Evolutionary conservation across 257 asterid genomes (phyloP).

Genomic region (Rauvolfia tetraphylla): DNA sequence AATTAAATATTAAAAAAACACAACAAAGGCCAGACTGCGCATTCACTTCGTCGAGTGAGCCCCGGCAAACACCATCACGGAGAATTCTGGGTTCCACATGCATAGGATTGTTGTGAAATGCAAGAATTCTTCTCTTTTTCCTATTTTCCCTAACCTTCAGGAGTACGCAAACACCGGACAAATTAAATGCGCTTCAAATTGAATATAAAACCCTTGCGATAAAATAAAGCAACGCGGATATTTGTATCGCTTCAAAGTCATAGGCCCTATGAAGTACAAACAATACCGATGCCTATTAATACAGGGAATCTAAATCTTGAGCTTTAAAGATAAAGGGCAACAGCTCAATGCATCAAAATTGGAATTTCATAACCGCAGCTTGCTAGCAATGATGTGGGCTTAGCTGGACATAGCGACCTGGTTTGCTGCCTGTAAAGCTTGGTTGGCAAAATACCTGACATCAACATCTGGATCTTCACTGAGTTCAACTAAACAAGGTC

Average conservation of each 20-base stretch:
- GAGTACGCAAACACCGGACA: neutral
- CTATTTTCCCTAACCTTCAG: neutral
- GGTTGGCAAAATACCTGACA: slow-evolving; percentile 78
- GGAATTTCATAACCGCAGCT: neutral
- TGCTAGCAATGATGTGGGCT: neutral
- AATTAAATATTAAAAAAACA: too few relatives aligned
- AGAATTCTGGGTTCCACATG: too few relatives aligned
- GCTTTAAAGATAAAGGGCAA: neutral
- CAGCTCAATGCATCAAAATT: neutral
- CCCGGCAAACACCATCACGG: too few relatives aligned
- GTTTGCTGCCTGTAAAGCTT: slow-evolving; percentile 76
- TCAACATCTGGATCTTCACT: slow-evolving; percentile 93
- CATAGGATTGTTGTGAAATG: too few relatives aligned
- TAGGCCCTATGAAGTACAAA: neutral
- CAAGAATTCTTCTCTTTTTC: too few relatives aligned
- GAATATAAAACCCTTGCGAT: neutral
- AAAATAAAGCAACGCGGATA: neutral
- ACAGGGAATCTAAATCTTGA: neutral
- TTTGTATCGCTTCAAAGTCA: neutral
- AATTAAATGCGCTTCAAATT: neutral
- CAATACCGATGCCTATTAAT: neutral
- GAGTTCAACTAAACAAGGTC: slow-evolving; percentile 77
- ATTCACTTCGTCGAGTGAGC: too few relatives aligned
- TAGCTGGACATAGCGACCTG: slow-evolving; percentile 68
- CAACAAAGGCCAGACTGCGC: too few relatives aligned